Conservation (phyloP, 2,329 filamentous ascomycete species). For the Fusarium humuli region DNA sequence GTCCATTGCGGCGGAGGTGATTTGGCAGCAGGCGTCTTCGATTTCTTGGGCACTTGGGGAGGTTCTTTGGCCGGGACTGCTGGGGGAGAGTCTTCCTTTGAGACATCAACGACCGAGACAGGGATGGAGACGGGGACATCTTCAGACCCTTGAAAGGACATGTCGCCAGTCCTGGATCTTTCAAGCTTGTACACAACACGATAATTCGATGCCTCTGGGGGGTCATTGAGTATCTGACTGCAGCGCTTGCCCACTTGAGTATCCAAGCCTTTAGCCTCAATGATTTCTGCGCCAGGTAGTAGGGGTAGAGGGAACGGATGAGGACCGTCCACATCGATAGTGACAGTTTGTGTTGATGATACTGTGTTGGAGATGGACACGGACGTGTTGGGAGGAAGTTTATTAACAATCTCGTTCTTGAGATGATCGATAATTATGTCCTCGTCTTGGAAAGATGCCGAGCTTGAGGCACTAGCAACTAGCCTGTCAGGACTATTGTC, state of each 20-base stretch:
- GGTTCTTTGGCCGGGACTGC: conserved; percentile 19
- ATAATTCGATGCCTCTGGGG: conserved; percentile 54
- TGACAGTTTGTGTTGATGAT: conserved; percentile 71
- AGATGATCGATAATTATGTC: conserved; percentile 59
- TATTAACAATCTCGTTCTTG: conserved; percentile 65
- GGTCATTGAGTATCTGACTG: conserved; percentile 36
- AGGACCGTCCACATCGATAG: conserved; percentile 69
- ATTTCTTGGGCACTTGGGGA: conserved; percentile 27
- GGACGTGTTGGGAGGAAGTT: conserved; percentile 66
- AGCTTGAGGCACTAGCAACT: neutral
- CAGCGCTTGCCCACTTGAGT: conserved; percentile 22
- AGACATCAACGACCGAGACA: conserved; percentile 45
- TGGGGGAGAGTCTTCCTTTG: conserved; percentile 37
- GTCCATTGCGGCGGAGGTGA: conserved; percentile 30
- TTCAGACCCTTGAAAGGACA: conserved; percentile 53
- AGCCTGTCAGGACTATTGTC: conserved; percentile 3
- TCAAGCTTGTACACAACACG: conserved; percentile 70
- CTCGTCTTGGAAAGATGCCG: conserved; percentile 47
- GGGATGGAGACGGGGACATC: conserved; percentile 43
- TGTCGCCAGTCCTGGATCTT: conserved; percentile 62
- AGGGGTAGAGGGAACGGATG: conserved; percentile 63
- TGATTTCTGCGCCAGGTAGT: conserved; percentile 68
- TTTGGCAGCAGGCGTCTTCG: conserved; percentile 4
- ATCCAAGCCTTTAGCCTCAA: conserved; percentile 61
- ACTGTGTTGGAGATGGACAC: conserved; percentile 71